Evolutionary conservation across 2,329 filamentous ascomycete genomes (phyloP), one percentile per base, ranked within the genome.

Genomic region (Cordyceps cicadae): DNA sequence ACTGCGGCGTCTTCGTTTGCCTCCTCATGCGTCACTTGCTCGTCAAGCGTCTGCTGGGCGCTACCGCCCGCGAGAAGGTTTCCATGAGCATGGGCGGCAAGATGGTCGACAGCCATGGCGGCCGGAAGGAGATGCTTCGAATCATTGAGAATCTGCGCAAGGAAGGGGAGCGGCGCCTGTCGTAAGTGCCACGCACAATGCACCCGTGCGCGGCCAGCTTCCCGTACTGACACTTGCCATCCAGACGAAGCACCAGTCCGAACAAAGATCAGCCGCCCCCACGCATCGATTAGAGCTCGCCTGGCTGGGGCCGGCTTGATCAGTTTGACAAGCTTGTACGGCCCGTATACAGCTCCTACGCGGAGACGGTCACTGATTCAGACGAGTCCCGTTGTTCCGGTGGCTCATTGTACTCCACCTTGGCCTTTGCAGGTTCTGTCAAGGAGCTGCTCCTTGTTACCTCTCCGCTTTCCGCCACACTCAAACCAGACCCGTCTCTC

Each of bases 1-100:
- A 99, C 74, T 99, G 94, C 67, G 94, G 94, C 19, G 90, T 99
- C 0, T 97, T 92, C 72, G 94, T 99, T 3, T 97, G 94, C 73
- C 83, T 97, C 65, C 82, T 93, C 64, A 99, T 99, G 92, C 86
- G 92, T 54, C 89, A 97, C 75, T 77, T 99, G n/a, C 81, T 99
- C 19, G 79, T 97, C 55, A 92, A 92, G 74, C 81, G 90, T 61
- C 79, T 99, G 26, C 77, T 99, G 62, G 84, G 82, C 66, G 91
- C 90, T 9, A 88, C 91, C 69, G 87, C 89, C 3, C 84, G 85
- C 64, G 86, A 93, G 72, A 96, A 96, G 76, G 88, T 97, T 14
- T 92, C 87, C 64, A 97, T 99, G 94, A 94, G 89, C 69, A 88
- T 97, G 83, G 86, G 83, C 5, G 90, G 89, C 26, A 92, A 91